These are phyloP conservation scores for Talaromyces sp. DNA, from an alignment of 2,329 filamentous ascomycete genomes.

Conservation along the genomic window DNA sequence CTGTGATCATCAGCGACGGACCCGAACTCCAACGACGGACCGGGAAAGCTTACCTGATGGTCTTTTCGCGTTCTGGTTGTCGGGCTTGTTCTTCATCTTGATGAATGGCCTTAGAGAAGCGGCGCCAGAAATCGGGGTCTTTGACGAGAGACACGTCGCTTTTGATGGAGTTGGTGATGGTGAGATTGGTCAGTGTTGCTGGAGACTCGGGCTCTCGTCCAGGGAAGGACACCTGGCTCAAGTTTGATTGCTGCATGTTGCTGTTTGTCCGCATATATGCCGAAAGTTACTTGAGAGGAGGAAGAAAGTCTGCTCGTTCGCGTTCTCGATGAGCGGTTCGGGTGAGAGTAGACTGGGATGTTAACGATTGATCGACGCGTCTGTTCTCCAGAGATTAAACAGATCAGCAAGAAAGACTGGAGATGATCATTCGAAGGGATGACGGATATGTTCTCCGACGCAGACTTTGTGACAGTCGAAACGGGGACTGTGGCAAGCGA, in stretches of 20 bases:
- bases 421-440: background rate
- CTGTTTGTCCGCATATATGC: background rate
- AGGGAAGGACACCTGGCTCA: background rate
- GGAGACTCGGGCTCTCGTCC: conserved; percentile 14
- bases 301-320: background rate
- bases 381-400: background rate
- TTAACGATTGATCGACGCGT: background rate
- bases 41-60: conserved; percentile 16
- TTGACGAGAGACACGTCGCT: conserved; percentile 32
- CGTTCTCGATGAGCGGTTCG: background rate
- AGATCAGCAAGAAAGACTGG: background rate
- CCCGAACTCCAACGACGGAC: background rate
- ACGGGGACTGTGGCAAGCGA: background rate
- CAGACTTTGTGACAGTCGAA: background rate
- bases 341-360: background rate
- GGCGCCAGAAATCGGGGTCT: conserved; percentile 59
- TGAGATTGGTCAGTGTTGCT: conserved; percentile 15
- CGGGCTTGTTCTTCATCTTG: conserved; percentile 47
- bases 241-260: conserved; percentile 12
- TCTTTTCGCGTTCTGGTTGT: conserved; percentile 20
- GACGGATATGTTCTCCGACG: conserved; percentile 2
- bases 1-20: conserved; percentile 31
- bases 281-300: background rate
- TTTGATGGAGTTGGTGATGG: conserved; percentile 15
- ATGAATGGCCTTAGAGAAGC: conserved; percentile 57